A percentile compares a stretch with the other conserved stretches of the same genome.
Evolutionary conservation across 75 land plant genomes (phyloP).

Genomic region (Sequoia sempervirens): DNA sequence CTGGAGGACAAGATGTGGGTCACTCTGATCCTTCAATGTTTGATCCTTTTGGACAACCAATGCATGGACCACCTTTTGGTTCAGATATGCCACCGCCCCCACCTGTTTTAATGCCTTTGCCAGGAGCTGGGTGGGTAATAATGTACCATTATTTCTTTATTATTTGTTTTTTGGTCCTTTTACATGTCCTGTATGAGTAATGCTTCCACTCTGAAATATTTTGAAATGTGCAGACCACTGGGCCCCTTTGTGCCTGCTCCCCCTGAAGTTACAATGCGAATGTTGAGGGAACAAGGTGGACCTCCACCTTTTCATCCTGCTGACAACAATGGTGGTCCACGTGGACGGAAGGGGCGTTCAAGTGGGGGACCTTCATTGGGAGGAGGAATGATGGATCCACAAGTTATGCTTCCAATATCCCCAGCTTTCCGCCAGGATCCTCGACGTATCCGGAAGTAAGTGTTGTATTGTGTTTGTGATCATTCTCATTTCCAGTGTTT

Average conservation of each 20-base stretch:
- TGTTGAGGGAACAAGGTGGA: conserved; percentile 90
- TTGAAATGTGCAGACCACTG: conserved; percentile 64
- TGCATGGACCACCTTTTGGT: conserved; percentile 60
- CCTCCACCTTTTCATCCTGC: conserved; percentile 56
- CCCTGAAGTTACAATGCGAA: conserved; percentile 95
- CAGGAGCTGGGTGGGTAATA: conserved; percentile 95
- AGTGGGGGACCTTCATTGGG: conserved; percentile 39
- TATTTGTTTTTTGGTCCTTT: neutral
- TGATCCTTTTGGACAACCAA: conserved; percentile 75
- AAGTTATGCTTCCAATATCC: conserved; percentile 59
- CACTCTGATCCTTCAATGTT: conserved; percentile 62
- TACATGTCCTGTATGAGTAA: neutral
- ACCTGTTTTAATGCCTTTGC: conserved; percentile 97
- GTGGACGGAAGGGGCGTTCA: conserved; percentile 59
- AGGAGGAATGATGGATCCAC: conserved; percentile 50
- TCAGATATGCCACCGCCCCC: conserved; percentile 85
- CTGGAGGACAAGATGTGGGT: conserved; percentile 50
- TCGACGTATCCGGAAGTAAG: conserved; percentile 79
- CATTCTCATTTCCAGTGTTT: neutral
- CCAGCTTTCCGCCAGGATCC: conserved; percentile 80
- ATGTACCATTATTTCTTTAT: conserved; percentile 1
- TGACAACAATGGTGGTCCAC: conserved; percentile 69
- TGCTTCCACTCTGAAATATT: neutral
- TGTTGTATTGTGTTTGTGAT: neutral
- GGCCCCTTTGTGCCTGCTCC: conserved; percentile 99